Base-by-base conservation (phyloP, 371 early-diverging fungal genomes). In the Lichtheimia corymbifera region DNA sequence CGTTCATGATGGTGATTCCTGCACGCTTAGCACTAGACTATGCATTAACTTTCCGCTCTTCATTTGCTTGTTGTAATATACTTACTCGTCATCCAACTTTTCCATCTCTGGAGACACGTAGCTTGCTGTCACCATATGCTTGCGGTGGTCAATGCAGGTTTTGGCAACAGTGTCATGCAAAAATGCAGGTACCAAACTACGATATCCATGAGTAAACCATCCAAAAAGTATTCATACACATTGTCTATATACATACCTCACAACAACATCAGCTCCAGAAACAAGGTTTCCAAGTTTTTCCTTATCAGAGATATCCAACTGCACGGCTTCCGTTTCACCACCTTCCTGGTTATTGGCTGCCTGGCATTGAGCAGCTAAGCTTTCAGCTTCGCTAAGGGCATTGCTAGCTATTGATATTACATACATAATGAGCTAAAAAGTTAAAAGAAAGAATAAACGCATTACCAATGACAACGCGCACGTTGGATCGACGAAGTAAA, bases 101-200 rank as follows among this genome's bases (percentile, higher is more conserved):
- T 84, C 74, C 98, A 98, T 98, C 41, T 90, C 97, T 3, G 90
- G 85, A 5, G 96, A 96, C 20, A 97, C 90, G 69, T 98, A 98
- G 72, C 92, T 92, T 30, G 99, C 96, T 9, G 98, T 98, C 14
- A 98, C 96, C 86, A 98, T 93, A 70, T 96, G 90, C 73, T 95
- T 96, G 69, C 85, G 83, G 70, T 92, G 82, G 60, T 87, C 83
- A 58, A 97, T 88, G 45, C 94, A 93, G 2, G 84, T 79, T 58
- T 90, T 76, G 27, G 96, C 94, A 15, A 97, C 89, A 35, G 84
- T 75, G 5, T 93, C 82, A 69, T 98, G 98, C 59, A 95, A 88
- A 35, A 91, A 90, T 56, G 96, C 96, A n/a, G 98, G 97, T 4
- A 98, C 90, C 67, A 98, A 82, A 66, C 96, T 92, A 50, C n/a